Evolutionary conservation across 345 rosid genomes (phyloP).

Genomic region (Bruguiera sexangula): DNA sequence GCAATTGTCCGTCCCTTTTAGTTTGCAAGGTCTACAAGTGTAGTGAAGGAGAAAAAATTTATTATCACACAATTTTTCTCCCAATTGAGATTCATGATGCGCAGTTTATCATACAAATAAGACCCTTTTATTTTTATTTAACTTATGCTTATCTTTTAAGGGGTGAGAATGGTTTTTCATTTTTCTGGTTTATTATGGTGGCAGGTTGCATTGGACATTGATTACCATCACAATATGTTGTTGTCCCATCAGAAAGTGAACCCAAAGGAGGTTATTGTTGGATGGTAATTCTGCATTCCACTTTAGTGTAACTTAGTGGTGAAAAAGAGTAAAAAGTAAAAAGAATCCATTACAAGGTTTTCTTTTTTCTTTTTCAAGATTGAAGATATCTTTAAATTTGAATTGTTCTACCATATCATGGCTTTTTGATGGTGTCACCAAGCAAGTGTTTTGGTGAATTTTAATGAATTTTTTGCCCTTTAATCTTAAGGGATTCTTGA

Average conservation of each 20-base stretch:
- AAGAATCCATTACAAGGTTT: background rate
- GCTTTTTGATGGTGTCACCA: background rate
- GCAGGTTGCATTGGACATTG: conserved; percentile 96
- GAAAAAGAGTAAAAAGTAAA: too few species aligned
- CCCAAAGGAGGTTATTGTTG: conserved; percentile 91
- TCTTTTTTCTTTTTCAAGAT: background rate
- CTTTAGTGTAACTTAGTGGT: background rate
- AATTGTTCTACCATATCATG: background rate
- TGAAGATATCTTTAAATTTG: background rate
- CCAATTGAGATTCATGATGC: too few species aligned
- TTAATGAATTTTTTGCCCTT: background rate
- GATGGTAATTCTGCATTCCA: conserved; percentile 59
- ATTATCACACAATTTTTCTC: too few species aligned
- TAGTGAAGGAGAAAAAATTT: too few species aligned
- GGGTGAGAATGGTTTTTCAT: background rate
- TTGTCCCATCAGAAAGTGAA: conserved; percentile 83
- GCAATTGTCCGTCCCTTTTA: too few species aligned
- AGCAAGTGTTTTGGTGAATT: background rate
- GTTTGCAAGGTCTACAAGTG: too few species aligned
- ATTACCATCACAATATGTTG: conserved; percentile 92
- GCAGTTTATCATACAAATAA: too few species aligned
- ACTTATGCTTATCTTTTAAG: too few species aligned
- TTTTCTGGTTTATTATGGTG: conserved; percentile 6
- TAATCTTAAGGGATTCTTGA: background rate
- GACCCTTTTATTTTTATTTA: too few species aligned